Base-by-base conservation (phyloP, 179 eudicot genomes). In the Spinacia oleracea region DNA sequence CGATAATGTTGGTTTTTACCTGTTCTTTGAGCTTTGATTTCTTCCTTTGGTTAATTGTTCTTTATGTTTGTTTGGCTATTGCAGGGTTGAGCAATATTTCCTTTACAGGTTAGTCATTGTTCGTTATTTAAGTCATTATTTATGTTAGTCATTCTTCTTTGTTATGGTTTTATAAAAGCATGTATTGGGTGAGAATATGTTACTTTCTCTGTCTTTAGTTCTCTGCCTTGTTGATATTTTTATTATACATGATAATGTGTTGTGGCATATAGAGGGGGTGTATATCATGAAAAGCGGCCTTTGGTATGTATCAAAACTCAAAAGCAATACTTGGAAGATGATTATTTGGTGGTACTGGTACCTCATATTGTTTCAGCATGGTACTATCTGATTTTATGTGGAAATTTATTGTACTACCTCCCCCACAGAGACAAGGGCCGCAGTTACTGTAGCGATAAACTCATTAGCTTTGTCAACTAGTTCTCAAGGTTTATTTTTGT, bases 71-170 rank as follows among this genome's bases (percentile, higher is more conserved):
- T 76, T 77, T 76, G 73, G 73, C 45, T 78, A 21, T 80, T 85
- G 86, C 97, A 92, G 94, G 89, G 42, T 83, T 92, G 78, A 83
- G 84, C 87, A 92, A 92, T 80, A 70, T 82, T 60, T 89, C 94
- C 56, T 91, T 92, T 74, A 55, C 86, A 84, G 97, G 97, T 90
- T 82, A 84, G 91, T 85, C 55, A 78, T 42, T 64, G 29, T 12
- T 32, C 64, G 45, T 68, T 70, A n/a, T n/a, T 72, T n/a, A n/a
- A n/a, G n/a, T n/a, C n/a, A n/a, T n/a, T n/a, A n/a, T n/a, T n/a
- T n/a, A n/a, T n/a, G 97, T 90, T 82, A 84, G 91, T 85, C 55
- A 78, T 42, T 64, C 34, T 12, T 32, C 64, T 55, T 68, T 70
- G 29, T n/a, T 72, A 14, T 66, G 14, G 23, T 43, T 66, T 66